A percentile compares a stretch with the other conserved stretches of the same genome.
Conservation (phyloP, 2,329 filamentous ascomycete species). For the Microcera coccophila region DNA sequence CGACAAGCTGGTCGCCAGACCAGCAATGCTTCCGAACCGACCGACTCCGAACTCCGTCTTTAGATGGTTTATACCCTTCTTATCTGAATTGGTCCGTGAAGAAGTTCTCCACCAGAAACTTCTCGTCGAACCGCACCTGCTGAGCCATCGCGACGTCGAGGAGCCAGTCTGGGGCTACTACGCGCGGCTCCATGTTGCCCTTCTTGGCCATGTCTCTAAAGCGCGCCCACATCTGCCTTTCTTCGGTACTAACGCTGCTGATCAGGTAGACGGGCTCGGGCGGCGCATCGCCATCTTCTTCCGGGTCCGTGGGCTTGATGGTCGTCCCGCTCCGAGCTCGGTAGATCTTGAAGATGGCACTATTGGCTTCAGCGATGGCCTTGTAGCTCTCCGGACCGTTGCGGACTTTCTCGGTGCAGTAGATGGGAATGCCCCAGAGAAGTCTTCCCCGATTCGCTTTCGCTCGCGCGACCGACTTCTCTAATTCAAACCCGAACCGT, state of each 20-base stretch:
- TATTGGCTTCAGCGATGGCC: slow-evolving; percentile 82
- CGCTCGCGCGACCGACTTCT: slow-evolving; percentile 65
- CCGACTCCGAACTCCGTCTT: slow-evolving; percentile 19
- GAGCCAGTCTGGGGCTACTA: slow-evolving; percentile 86
- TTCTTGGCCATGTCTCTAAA: slow-evolving; percentile 77
- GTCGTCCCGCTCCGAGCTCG: slow-evolving; percentile 66
- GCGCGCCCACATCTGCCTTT: slow-evolving; percentile 71
- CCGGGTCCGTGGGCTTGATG: slow-evolving; percentile 61
- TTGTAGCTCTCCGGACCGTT: slow-evolving; percentile 83
- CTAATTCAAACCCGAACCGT: slow-evolving; percentile 65
- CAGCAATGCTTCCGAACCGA: slow-evolving; percentile 6
- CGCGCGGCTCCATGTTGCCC: slow-evolving; percentile 72
- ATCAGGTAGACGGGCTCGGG: slow-evolving; percentile 80
- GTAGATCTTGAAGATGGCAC: slow-evolving; percentile 76
- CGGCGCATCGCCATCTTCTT: slow-evolving; percentile 57
- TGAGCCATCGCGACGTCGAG: slow-evolving; percentile 87
- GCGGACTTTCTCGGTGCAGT: slow-evolving; percentile 74
- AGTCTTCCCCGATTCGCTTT: slow-evolving; percentile 72
- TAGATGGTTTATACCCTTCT: slow-evolving; percentile 6
- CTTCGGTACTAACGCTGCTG: slow-evolving; percentile 61
- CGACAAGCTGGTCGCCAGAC: slow-evolving; percentile 8
- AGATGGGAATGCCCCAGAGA: slow-evolving; percentile 71
- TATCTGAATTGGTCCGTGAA: slow-evolving; percentile 27
- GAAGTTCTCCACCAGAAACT: slow-evolving; percentile 53
- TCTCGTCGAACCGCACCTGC: slow-evolving; percentile 63